Evolutionary conservation across 352 stramenopile species (phyloP), one percentile per base, ranked within the genome.

Genomic region (Globisporangium nunn): DNA sequence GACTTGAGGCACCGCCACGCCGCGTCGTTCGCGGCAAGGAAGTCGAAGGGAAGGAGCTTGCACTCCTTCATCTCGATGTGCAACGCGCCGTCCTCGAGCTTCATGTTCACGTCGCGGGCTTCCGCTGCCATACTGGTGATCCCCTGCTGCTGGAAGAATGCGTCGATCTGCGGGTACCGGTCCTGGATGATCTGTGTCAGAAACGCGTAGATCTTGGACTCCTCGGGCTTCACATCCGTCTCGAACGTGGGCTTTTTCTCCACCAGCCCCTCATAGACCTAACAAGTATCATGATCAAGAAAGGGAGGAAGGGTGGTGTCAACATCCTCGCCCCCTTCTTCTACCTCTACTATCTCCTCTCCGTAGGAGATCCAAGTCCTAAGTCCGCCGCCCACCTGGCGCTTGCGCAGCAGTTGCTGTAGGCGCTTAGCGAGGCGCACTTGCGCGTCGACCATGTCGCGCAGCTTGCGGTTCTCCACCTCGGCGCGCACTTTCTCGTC

Each of bases 11-110:
- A 75, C 29, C 68, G 57, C 74, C 74, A 83, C 17, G 78, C 45
- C 5, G 74, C 74, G 4, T 53, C 35, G 10, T 65, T 64, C 45
- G 66, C 74, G 12, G 54, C 59, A 18, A 63, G 50, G 4, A 77
- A 71, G 56, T 75, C 64, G 54, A 83, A 83, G 18, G 74, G 74
- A 49, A 83, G 52, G 37, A 83, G 72, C 59, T 77, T 80, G 51
- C 62, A 61, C 51, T 83, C 74, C 55, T 80, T 78, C 56, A 83
- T 67, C 47, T 83, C 74, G 61, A 83, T 12, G 23, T 47, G 55
- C 41, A 62, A 40, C 49, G 33, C 45, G 57, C 57, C 57, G 10
- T 43, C 57, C 18, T 62, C 49, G 43, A 48, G 52, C 50, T 58
- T 62, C 29, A 62, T 40, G 30, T 51, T 57, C 11, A 62, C 51